Evolutionary conservation across 768 basidiomycete species (phyloP).

Genomic region (Kwoniella sp.): DNA sequence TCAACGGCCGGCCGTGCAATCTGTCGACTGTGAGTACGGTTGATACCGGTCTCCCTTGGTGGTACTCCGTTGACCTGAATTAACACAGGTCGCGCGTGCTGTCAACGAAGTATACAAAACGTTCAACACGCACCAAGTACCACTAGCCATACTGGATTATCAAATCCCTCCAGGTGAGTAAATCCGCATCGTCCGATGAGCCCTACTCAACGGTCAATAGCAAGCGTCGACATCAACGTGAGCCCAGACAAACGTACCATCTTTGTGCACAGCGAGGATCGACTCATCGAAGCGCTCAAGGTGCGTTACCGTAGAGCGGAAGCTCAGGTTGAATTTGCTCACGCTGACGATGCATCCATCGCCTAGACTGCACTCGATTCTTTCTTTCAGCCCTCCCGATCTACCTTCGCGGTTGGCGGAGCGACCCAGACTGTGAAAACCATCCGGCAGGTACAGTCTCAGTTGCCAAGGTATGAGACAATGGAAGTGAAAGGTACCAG

Average conservation of each 20-base stretch:
- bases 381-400: slow-evolving; percentile 64
- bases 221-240: slow-evolving; percentile 74
- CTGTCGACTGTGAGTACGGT: slow-evolving; percentile 61
- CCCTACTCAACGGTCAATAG: background rate
- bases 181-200: background rate
- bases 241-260: slow-evolving; percentile 96
- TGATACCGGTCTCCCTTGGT: no score
- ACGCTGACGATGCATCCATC: background rate
- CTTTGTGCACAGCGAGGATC: slow-evolving; percentile 78
- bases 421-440: slow-evolving; percentile 29
- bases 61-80: no score
- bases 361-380: slow-evolving; percentile 63
- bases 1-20: slow-evolving; percentile 86
- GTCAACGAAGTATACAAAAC: slow-evolving; percentile 89
- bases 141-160: slow-evolving; percentile 80
- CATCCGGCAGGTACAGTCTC: slow-evolving; percentile 9
- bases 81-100: slow-evolving; percentile 74
- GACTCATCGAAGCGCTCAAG: slow-evolving; percentile 72
- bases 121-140: slow-evolving; percentile 70
- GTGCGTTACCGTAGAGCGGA: slow-evolving; percentile 50
- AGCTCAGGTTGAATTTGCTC: background rate
- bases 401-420: slow-evolving; percentile 62
- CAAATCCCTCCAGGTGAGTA: slow-evolving; percentile 56
- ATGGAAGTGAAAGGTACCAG: no score
- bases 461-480: slow-evolving; percentile 1